Percentiles rank a stretch among this genome's conserved stretches.
Evolutionary conservation across 2,329 filamentous ascomycete genomes (phyloP).

Genomic region (Coniosporium tulheliwenetii): DNA sequence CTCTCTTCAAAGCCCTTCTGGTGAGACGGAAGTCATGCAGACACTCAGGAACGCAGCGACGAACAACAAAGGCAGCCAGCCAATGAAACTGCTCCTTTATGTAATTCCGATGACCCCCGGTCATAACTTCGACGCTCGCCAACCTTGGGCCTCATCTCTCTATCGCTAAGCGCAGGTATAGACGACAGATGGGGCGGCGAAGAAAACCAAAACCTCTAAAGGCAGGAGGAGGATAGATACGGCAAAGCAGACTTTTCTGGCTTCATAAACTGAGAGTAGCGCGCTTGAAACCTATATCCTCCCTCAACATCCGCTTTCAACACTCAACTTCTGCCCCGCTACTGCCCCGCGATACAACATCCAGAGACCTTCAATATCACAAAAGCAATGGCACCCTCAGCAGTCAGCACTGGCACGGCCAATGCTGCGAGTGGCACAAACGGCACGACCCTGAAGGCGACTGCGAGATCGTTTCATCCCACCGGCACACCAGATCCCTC

Average conservation of each 20-base stretch:
- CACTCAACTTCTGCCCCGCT: neutral
- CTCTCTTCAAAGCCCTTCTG: no score
- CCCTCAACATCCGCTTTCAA: neutral
- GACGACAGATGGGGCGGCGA: neutral
- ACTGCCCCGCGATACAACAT: slow-evolving; percentile 3
- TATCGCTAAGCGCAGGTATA: slow-evolving; percentile 1
- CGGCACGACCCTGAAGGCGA: slow-evolving; percentile 18
- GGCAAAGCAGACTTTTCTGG: neutral
- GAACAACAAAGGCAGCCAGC: no score
- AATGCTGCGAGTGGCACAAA: slow-evolving; percentile 8
- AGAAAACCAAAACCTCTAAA: slow-evolving; percentile 5
- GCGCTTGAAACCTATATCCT: no score
- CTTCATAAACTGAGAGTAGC: no score
- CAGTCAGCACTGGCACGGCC: slow-evolving; percentile 11
- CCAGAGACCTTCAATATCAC: neutral
- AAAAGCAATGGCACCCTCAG: slow-evolving; percentile 18
- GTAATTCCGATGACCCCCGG: no score
- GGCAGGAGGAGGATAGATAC: slow-evolving; percentile 5
- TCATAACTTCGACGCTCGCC: no score
- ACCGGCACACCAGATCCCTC: slow-evolving; percentile 21
- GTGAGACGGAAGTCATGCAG: no score
- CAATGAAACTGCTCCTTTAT: no score
- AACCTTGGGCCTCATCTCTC: no score
- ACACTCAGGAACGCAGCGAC: no score
- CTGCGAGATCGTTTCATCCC: slow-evolving; percentile 23